phyloP scores from a whole-genome alignment of 768 basidiomycete genomes.

The Wakefieldia striispora region DNA sequence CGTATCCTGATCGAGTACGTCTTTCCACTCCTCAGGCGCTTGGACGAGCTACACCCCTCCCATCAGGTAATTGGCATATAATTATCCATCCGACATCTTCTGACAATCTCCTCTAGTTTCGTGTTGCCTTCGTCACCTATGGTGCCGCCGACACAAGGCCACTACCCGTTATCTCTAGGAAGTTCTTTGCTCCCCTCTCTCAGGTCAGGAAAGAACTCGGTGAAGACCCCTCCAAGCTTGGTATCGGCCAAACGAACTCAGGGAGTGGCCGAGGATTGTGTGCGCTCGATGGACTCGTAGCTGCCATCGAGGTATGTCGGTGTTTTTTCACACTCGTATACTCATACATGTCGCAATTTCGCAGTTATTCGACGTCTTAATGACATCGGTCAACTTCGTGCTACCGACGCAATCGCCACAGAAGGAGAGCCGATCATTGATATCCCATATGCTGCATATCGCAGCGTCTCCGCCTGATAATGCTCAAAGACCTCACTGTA shows the following conservation, averaged over 20 bases:
- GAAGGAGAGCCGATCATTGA: constrained; percentile 28
- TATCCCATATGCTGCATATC: constrained; percentile 58
- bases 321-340: not conserved
- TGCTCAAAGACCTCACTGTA: constrained; percentile 53
- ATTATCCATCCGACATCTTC: not conserved
- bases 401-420: constrained; percentile 21
- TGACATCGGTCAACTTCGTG: constrained; percentile 14
- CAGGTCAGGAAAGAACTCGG: constrained; percentile 44
- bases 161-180: constrained; percentile 52
- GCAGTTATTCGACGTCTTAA: constrained; percentile 40
- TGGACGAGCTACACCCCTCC: constrained; percentile 41
- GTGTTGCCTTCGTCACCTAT: constrained; percentile 61
- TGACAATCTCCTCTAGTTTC: constrained; percentile 27
- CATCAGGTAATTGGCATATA: constrained; percentile 33
- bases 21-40: constrained; percentile 48
- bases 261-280: constrained; percentile 56
- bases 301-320: constrained; percentile 59
- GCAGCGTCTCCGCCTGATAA: constrained; percentile 56
- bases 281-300: constrained; percentile 67
- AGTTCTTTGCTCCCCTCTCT: constrained; percentile 50
- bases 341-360: constrained; percentile 29
- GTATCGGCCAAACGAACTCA: constrained; percentile 54
- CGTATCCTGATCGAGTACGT: constrained; percentile 47
- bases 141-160: constrained; percentile 56
- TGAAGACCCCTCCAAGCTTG: constrained; percentile 46